Base-by-base conservation (phyloP, 495 filamentous ascomycete genomes). In the Usnea hakonensis region DNA sequence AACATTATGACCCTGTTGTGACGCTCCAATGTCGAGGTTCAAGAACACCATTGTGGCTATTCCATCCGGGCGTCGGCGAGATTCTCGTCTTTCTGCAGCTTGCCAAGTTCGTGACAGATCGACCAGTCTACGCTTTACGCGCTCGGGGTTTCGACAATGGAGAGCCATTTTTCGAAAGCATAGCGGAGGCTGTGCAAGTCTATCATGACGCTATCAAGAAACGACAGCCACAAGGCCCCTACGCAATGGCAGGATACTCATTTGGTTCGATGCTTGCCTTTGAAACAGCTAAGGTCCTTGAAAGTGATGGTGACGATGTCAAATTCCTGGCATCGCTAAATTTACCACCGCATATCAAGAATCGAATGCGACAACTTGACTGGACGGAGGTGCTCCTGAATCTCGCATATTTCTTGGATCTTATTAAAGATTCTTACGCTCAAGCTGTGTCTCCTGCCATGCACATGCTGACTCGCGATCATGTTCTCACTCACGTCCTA, bases 21-120 rank as follows among this genome's bases (percentile, higher is more conserved):
- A 67, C 66, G 0, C 71, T 83, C 2, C 78, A 73, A 35, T 21
- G 68, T 3, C 30, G 68, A n/a, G 79, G 79, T 2, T 60, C 13
- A 57, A 79, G 79, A 63, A 77, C 73, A 0, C 81, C 83, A 0
- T 76, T 85, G 7, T 86, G 76, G 74, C 76, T 84, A 8, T 66
- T 86, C 5, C 83, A 86, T 61, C 82, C 83, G 0, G 82, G 83
- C 5, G 73, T 80, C 2, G 82, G 81, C 16, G 83, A 85, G 55
- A 70, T 84, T 0, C 73, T 86, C 2, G 77, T 85, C 52, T 86
- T 85, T 68, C 67, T 85, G 21, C 68, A 71, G 23, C 68, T 86
- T 2, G 75, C 77, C 13, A 67, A 79, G 4, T 70, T 76, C 56
- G 57, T 83, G 35, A 62, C 67, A 17, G 77, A 82, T 57, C 81